Conservation (phyloP, 139 green algal genomes). For the Micractinium conductrix region DNA sequence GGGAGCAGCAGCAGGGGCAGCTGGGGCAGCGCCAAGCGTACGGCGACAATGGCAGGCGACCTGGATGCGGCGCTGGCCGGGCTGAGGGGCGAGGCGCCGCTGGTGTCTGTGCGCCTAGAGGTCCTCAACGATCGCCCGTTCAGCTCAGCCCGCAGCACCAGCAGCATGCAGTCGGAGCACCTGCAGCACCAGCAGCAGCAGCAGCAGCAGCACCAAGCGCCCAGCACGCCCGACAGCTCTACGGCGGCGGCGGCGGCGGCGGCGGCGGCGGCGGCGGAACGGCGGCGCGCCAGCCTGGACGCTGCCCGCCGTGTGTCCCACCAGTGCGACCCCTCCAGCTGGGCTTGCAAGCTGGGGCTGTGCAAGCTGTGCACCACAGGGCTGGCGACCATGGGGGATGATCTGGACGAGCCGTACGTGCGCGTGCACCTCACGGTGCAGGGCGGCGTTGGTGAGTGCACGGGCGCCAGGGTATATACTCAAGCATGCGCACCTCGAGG, state of each 20-base stretch:
- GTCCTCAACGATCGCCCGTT: conserved; percentile 49
- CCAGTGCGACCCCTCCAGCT: conserved; percentile 32
- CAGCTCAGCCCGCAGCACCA: not conserved
- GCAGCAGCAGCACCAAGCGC: not conserved
- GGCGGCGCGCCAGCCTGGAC: conserved; percentile 7
- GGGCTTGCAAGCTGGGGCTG: conserved; percentile 56
- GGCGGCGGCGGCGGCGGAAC: not conserved
- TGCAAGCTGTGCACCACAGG: conserved; percentile 47
- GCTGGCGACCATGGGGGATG: conserved; percentile 29
- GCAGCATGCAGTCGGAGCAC: not conserved
- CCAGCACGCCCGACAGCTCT: too few species aligned
- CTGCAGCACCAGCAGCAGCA: conserved; percentile 5
- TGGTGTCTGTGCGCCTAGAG: conserved; percentile 64
- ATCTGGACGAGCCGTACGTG: conserved; percentile 35
- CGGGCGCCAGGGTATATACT: too few species aligned
- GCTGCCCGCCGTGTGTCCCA: not conserved
- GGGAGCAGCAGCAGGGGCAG: not conserved
- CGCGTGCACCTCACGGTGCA: conserved; percentile 61
- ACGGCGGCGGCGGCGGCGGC: not conserved
- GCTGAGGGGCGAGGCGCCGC: conserved; percentile 67
- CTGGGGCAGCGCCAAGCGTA: not conserved
- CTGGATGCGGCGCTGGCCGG: conserved; percentile 64
- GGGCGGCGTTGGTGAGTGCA: conserved; percentile 59
- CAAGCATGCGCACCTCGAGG: too few species aligned
- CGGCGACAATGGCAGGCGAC: conserved; percentile 34